Evolutionary conservation across 352 stramenopile genomes (phyloP), one percentile per base, ranked within the genome.

Genomic region (Elongisporangium senticosum): DNA sequence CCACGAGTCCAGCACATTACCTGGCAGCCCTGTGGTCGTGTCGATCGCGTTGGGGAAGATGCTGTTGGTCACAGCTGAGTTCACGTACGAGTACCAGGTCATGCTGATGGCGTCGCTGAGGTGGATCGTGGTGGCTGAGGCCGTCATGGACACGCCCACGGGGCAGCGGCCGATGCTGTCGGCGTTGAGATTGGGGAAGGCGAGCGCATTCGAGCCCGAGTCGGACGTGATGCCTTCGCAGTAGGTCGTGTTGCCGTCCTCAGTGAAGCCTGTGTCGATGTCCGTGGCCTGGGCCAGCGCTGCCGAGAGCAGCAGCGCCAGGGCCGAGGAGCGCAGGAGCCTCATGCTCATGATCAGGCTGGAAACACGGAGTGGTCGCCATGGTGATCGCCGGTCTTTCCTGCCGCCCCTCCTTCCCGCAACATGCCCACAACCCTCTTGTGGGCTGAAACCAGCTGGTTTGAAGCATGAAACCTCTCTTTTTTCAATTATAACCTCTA

Each of bases 41-140:
- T 92, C 67, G 58, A 90, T 72, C 7, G 77, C 69, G 40, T 79
- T 80, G 0, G 83, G 79, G 64, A 93, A 93, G 26, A 85, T 85
- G 67, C 70, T 69, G 55, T 61, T 72, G 22, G 52, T 51, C n/a
- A 88, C 39, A 3, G 56, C 71, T 4, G 49, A 51, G 51, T 72
- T 63, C 17, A 62, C 64, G 14, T 63, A 74, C 10, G 77, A 74
- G 37, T 67, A 62, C 79, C 79, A 90, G 21, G 76, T 81, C 57
- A 90, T 71, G 1, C 61, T 73, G 26, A 93, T 40, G 13, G 62
- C 56, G n/a, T 85, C 69, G 40, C 65, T 75, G 61, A 77, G 65
- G 56, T 85, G 72, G 28, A 86, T 74, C 37, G 75, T 77, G 15
- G 67, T 75, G 5, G 58, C 68, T 0, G 64, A 59, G 5, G 77